Evolutionary conservation across 306 rosid genomes (phyloP).

Genomic region (Cicer yamashitae): DNA sequence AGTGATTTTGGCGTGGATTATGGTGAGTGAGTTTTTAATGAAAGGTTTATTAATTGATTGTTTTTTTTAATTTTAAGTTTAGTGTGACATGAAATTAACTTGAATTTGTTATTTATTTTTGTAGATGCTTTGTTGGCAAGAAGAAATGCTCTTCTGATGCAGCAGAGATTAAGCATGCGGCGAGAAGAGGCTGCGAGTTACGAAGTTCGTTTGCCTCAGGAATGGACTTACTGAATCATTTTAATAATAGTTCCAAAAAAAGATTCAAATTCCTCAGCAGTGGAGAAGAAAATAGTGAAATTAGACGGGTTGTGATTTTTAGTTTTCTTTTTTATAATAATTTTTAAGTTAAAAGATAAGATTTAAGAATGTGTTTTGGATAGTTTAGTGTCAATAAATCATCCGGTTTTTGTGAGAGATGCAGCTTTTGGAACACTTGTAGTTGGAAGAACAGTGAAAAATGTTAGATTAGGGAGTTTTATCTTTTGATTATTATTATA

Average conservation of each 20-base stretch:
- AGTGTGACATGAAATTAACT: neutral
- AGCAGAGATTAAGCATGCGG: slow-evolving; percentile 52
- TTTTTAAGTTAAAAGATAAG: slow-evolving; percentile 36
- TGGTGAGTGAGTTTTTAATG: slow-evolving; percentile 47
- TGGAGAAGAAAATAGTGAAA: slow-evolving; percentile 40
- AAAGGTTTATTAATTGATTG: neutral
- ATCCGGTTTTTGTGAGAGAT: slow-evolving; percentile 66
- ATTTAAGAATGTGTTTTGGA: slow-evolving; percentile 59
- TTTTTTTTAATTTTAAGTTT: too few species aligned
- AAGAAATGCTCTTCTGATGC: slow-evolving; percentile 60
- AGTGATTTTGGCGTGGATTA: slow-evolving; percentile 44
- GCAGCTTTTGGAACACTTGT: slow-evolving; percentile 50
- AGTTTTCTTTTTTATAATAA: neutral
- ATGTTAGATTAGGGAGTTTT: slow-evolving; percentile 42
- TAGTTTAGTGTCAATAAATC: slow-evolving; percentile 64
- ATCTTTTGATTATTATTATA: neutral
- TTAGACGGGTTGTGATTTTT: neutral
- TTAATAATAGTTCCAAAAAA: neutral
- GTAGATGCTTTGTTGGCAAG: slow-evolving; percentile 61
- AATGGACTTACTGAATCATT: slow-evolving; percentile 72
- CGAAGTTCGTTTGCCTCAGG: slow-evolving; percentile 74
- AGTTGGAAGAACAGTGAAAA: slow-evolving; percentile 43
- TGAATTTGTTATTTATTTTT: neutral
- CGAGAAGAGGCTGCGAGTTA: slow-evolving; percentile 58
- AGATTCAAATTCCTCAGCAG: slow-evolving; percentile 14